Conservation (phyloP, 768 basidiomycete species). For the Tulasnella sp. region DNA sequence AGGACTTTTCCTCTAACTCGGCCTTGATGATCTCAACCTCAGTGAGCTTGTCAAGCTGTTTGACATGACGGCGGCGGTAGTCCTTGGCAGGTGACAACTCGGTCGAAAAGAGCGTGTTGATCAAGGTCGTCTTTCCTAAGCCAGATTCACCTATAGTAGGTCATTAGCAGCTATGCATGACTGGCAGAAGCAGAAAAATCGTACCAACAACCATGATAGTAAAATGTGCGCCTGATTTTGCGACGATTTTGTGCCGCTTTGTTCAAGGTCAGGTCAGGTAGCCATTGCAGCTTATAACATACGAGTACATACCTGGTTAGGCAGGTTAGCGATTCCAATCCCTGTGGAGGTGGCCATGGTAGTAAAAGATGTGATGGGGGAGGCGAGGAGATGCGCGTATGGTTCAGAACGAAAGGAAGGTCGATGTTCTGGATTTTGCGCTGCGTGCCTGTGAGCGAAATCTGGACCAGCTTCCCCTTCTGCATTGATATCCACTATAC, state of each 20-base stretch:
- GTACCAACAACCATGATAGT: constrained; percentile 98
- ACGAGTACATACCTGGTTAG: constrained; percentile 73
- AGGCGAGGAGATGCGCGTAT: not conserved
- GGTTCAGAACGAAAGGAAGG: not conserved
- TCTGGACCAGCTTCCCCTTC: no score
- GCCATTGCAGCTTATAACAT: not conserved
- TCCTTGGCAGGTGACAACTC: constrained; percentile 88
- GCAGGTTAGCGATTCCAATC: constrained; percentile 92
- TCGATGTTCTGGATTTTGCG: no score
- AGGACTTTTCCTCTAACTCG: constrained; percentile 96
- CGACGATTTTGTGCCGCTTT: constrained; percentile 98
- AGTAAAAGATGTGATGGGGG: not conserved
- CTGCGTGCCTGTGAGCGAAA: no score
- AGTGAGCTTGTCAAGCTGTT: constrained; percentile 97
- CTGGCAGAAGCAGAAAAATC: constrained; percentile 23
- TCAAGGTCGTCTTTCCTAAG: constrained; percentile 91
- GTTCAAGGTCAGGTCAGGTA: not conserved
- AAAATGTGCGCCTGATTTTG: constrained; percentile 93
- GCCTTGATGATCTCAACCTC: constrained; percentile 99
- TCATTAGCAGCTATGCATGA: not conserved
- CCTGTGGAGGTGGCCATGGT: constrained; percentile 30
- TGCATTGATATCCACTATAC: no score
- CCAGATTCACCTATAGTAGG: constrained; percentile 78
- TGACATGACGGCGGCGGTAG: constrained; percentile 77
- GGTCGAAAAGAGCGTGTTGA: constrained; percentile 98